Evolutionary conservation across 2,329 filamentous ascomycete genomes (phyloP), one percentile per base, ranked within the genome.

Genomic region (Colletotrichum endophyticum): DNA sequence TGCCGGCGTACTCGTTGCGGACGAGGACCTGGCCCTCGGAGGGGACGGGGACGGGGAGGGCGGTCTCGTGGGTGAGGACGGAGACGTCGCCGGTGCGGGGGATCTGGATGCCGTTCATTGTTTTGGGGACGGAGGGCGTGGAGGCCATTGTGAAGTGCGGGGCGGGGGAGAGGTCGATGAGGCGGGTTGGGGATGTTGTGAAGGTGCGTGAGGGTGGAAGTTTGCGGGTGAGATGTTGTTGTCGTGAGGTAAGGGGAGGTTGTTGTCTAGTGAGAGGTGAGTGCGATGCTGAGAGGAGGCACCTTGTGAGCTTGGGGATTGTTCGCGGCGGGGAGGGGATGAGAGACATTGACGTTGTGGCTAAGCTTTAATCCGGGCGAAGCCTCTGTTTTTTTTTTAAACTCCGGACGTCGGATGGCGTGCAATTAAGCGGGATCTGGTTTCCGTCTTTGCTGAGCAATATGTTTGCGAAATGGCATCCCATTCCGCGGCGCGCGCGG

Each of bases 1-100:
- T 88, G 76, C 96, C 96, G 66, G 94, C 89, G 83, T 91, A 94
- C 78, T 93, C 91, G 85, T 98, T 98, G 85, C 94, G 94, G 75
- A 98, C 91, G 6, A 98, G 90, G 27, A 98, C 85, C 79, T 98
- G 89, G 75, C 92, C 93, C n/a, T 93, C 91, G 44, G 91, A 87
- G 3, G 90, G 91, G 66, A 89, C 86, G 0, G 95, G 95, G 2
- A 98, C 91, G 8, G 94, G 92, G 5, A 95, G 84, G 81, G 95
- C 91, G 81, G 90, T 94, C 81, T 90, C 93, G 85, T 94, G 92
- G 81, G 95, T 87, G 25, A 96, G 87, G 27, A 95, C 94, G 61
- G 95, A 94, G 2, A 90, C 88, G 11, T 93, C 94, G 76, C 95
- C 95, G 25, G 89, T 94, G 87, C 94, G 92, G 80, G 94, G 91